Evolutionary conservation across 495 filamentous ascomycete genomes (phyloP).

Genomic region (Penicillium longicatenatum): DNA sequence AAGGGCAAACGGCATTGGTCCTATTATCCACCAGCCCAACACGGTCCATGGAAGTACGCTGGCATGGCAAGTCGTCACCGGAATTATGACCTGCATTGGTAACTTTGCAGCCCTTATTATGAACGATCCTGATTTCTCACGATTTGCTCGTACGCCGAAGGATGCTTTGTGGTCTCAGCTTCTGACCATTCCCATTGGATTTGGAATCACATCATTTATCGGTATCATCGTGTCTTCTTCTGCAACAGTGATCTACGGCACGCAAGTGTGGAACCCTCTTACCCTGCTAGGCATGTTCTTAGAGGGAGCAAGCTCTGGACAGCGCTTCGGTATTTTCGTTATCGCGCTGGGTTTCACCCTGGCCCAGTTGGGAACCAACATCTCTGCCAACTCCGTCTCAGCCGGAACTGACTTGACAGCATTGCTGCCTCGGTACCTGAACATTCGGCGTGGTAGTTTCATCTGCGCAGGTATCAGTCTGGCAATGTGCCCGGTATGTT

Average conservation of each 20-base stretch:
- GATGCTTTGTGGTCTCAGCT: constrained; percentile 91
- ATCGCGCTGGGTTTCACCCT: constrained; percentile 81
- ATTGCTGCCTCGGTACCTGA: constrained; percentile 81
- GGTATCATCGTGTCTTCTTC: constrained; percentile 92
- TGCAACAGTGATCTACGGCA: constrained; percentile 72
- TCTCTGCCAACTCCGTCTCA: constrained; percentile 88
- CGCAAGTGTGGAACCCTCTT: constrained; percentile 87
- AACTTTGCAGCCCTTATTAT: constrained; percentile 85
- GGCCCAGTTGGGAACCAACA: constrained; percentile 91
- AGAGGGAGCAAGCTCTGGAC: constrained; percentile 66
- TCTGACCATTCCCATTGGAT: constrained; percentile 81
- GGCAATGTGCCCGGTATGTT: constrained; percentile 74
- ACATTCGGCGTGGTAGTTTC: constrained; percentile 88
- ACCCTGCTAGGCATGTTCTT: constrained; percentile 75
- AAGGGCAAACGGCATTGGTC: constrained; percentile 80
- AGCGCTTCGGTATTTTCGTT: constrained; percentile 88
- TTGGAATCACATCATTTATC: constrained; percentile 88
- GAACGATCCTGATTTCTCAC: constrained; percentile 87
- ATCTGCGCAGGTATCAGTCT: constrained; percentile 83
- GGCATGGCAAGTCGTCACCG: constrained; percentile 79
- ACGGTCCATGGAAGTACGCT: constrained; percentile 66
- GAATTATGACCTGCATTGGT: constrained; percentile 85
- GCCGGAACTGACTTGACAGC: constrained; percentile 92
- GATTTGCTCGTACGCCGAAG: constrained; percentile 77
- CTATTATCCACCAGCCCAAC: constrained; percentile 74